Conservation (phyloP, 257 asterid genomes). For the Nicotiana otophora region DNA sequence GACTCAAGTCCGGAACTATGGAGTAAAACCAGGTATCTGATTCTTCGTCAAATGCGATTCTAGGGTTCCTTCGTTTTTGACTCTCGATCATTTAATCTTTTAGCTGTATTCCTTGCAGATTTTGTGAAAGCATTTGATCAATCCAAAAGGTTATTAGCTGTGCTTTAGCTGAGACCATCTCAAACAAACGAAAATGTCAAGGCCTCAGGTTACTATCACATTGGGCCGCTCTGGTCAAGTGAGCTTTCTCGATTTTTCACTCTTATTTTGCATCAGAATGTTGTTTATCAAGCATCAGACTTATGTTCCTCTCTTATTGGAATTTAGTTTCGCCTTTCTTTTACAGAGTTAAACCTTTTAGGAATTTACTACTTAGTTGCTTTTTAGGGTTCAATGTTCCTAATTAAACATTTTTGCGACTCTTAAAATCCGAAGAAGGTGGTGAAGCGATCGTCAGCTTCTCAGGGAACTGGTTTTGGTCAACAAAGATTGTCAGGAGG, state of each 20-base stretch:
- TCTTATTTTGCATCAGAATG: neutral
- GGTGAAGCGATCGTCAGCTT: slow-evolving; percentile 39
- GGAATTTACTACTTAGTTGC: neutral
- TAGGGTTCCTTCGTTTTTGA: neutral
- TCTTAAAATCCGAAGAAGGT: slow-evolving; percentile 36
- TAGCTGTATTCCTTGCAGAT: neutral
- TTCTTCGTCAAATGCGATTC: neutral
- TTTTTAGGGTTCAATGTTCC: neutral
- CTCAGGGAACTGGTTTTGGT: slow-evolving; percentile 19
- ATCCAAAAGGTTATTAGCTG: neutral
- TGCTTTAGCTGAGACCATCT: neutral
- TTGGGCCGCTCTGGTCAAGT: slow-evolving; percentile 74
- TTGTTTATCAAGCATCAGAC: slow-evolving; percentile 1
- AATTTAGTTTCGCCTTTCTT: neutral
- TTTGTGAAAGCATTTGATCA: neutral
- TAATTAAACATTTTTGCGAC: neutral
- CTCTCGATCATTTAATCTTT: neutral
- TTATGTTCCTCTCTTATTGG: neutral
- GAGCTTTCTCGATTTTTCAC: neutral
- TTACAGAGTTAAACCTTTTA: neutral
- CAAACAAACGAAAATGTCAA: slow-evolving; percentile 27
- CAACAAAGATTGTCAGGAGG: slow-evolving; percentile 27
- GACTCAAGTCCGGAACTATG: neutral
- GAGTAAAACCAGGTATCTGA: neutral
- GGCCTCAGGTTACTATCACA: slow-evolving; percentile 53